A percentile compares a stretch with the other conserved stretches of the same genome.
These are phyloP conservation scores for Penicillium flavigenum DNA, from an alignment of 495 filamentous ascomycete species.

Conservation along the genomic window DNA sequence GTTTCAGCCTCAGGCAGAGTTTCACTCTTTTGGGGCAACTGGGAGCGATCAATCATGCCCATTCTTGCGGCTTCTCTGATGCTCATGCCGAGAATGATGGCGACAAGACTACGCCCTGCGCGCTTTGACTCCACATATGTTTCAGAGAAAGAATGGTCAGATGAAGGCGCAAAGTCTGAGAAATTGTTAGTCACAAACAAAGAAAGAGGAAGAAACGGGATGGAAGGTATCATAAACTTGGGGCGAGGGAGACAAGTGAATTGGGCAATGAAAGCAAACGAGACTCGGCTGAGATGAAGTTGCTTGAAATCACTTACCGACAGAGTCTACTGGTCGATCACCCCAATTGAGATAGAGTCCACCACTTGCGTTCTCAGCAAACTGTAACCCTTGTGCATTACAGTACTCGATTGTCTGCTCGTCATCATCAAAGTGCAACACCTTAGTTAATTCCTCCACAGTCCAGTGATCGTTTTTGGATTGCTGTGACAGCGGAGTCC, in stretches of 20 bases:
- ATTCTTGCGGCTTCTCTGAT: slow-evolving; percentile 47
- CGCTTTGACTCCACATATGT: slow-evolving; percentile 53
- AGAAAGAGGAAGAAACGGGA: not conserved
- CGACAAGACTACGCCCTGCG: slow-evolving; percentile 45
- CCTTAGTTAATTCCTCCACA: slow-evolving; percentile 59
- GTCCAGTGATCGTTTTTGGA: slow-evolving; percentile 76
- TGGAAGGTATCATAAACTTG: not conserved
- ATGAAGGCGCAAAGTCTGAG: slow-evolving; percentile 43
- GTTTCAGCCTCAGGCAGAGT: slow-evolving; percentile 9
- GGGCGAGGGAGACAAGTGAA: not conserved
- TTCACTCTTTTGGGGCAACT: slow-evolving; percentile 24
- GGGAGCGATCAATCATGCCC: slow-evolving; percentile 45
- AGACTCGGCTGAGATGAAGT: slow-evolving; percentile 7
- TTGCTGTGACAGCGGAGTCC: slow-evolving; percentile 57
- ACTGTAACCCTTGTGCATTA: slow-evolving; percentile 63
- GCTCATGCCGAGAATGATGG: slow-evolving; percentile 53
- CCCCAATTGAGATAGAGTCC: slow-evolving; percentile 55
- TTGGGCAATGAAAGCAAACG: not conserved
- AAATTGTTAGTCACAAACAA: not conserved
- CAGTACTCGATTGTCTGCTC: slow-evolving; percentile 69
- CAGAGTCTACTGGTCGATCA: slow-evolving; percentile 41
- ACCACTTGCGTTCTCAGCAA: slow-evolving; percentile 52
- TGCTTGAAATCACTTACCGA: slow-evolving; percentile 35
- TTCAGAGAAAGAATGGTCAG: slow-evolving; percentile 52
- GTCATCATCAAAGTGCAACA: slow-evolving; percentile 71